Base-by-base conservation (phyloP, 2,329 filamentous ascomycete genomes). In the Tolypocladium endophyticum region DNA sequence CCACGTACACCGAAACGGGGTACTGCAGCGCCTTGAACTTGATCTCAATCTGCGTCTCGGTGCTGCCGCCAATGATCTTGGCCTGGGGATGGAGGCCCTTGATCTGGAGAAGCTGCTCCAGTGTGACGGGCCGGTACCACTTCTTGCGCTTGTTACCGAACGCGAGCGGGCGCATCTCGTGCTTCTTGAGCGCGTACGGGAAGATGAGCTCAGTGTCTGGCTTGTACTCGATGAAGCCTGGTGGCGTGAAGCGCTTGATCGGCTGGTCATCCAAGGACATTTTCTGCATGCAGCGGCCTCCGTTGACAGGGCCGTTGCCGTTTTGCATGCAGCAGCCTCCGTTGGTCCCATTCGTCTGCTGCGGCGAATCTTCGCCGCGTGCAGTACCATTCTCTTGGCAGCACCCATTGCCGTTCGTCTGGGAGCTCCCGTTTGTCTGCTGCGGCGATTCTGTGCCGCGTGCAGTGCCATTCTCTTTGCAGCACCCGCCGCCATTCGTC, bases 1-100 rank as follows among this genome's bases (percentile, higher is more conserved):
- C 92, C 12, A 97, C 89, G 65, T 88, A 97, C 0, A 99, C 89
- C 0, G 92, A 97, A 1, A 90, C 86, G 4, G 88, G 87, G 70
- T 97, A 97, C 67, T 92, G 84, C 79, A 96, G 84, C 1, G 88
- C 91, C 77, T 97, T 97, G 82, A 99, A 97, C 74, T 96, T 97
- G 76, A 95, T 89, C 75, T 99, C 94, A 62, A 99, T 97, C 74
- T 97, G 94, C 0, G 93, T 97, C 73, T 99, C 94, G 2, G 92
- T 96, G 71, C 92, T 96, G 62, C 94, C 94, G 56, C 92, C 93
- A 62, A 99, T 96, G 62, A 99, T 86, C 74, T 97, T 99, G 5
- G 93, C 91, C 33, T 87, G 85, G 0, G 93, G 93, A 65, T 91
- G 87, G 0, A 83, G 86, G 67, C 81, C 86, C 77, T 97, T 97